Evolutionary conservation across 768 basidiomycete genomes (phyloP).

Genomic region (Termitomyces heimii): DNA sequence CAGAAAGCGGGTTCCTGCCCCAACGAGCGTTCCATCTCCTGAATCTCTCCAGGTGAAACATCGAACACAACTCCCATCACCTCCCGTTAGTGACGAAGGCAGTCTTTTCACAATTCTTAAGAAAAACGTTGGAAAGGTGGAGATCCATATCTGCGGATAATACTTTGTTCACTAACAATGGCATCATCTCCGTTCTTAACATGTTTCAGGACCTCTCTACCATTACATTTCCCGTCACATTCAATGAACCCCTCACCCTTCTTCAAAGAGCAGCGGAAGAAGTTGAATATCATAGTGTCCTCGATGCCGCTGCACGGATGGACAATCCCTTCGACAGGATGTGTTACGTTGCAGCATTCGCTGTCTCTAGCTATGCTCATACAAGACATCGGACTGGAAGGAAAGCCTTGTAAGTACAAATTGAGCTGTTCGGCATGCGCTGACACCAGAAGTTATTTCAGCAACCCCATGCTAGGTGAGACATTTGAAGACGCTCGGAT

Average conservation of each 20-base stretch:
- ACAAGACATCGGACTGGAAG: conserved; percentile 75
- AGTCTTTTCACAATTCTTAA: conserved; percentile 79
- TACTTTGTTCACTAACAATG: not conserved
- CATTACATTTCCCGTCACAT: conserved; percentile 81
- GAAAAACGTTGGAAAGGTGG: conserved; percentile 85
- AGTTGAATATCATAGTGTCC: conserved; percentile 67
- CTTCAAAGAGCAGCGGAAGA: conserved; percentile 82
- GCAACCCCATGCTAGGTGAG: conserved; percentile 85
- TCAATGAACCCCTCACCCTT: conserved; percentile 84
- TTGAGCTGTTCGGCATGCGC: not conserved
- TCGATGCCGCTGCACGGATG: conserved; percentile 57
- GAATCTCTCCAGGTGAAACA: conserved; percentile 29
- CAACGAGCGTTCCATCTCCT: not conserved
- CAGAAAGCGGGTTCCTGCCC: not conserved
- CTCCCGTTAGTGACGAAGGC: conserved; percentile 66
- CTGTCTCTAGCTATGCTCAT: conserved; percentile 79
- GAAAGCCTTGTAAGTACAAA: conserved; percentile 73
- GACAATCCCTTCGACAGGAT: conserved; percentile 61
- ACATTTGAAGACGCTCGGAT: conserved; percentile 81
- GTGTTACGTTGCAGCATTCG: conserved; percentile 78
- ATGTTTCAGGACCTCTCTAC: conserved; percentile 66
- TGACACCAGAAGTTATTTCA: conserved; percentile 23
- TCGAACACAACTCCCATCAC: conserved; percentile 55
- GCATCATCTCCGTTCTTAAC: not conserved
- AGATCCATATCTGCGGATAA: conserved; percentile 2